phyloP scores from a whole-genome alignment of 73 alveolate species.

The Blepharisma japonicum region DNA sequence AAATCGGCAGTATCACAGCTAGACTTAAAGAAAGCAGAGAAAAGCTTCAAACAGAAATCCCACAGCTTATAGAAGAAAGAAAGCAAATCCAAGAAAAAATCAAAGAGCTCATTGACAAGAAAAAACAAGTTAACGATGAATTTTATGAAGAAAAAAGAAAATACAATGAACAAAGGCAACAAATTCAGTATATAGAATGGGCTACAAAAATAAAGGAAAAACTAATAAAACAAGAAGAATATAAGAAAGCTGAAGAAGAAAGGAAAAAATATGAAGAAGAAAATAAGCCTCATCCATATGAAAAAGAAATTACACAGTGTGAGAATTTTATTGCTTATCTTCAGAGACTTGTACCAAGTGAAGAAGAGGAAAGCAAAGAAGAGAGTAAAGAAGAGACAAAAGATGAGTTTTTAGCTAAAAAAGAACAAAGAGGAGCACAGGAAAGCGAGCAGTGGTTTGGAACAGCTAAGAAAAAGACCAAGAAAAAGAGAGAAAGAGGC shows the following conservation, averaged over 20 bases:
- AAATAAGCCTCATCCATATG: slow-evolving; percentile 31
- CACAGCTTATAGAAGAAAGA: slow-evolving; percentile 1
- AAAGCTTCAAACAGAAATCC: slow-evolving; percentile 3
- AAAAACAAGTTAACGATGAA: background rate
- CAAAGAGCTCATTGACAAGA: background rate
- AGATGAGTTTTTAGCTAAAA: background rate
- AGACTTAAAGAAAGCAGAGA: background rate
- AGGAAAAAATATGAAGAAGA: slow-evolving; percentile 28
- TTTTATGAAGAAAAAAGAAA: background rate
- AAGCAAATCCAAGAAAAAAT: background rate
- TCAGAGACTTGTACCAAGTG: background rate
- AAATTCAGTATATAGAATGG: slow-evolving; percentile 23
- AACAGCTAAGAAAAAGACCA: background rate
- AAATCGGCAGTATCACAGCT: background rate
- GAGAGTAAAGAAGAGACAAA: slow-evolving; percentile 27
- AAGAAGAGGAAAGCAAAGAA: slow-evolving; percentile 32
- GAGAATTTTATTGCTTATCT: slow-evolving; percentile 6
- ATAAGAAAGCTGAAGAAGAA: slow-evolving; percentile 17
- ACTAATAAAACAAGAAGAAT: slow-evolving; percentile 7
- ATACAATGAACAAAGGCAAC: background rate
- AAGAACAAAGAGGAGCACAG: background rate
- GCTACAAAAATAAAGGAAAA: slow-evolving; percentile 15
- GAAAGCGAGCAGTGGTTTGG: slow-evolving; percentile 23
- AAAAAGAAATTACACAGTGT: slow-evolving; percentile 10
- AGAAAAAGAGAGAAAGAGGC: background rate